phyloP scores from a whole-genome alignment of 371 early-diverging fungal species.

The Paraphysoderma sedebokerense region DNA sequence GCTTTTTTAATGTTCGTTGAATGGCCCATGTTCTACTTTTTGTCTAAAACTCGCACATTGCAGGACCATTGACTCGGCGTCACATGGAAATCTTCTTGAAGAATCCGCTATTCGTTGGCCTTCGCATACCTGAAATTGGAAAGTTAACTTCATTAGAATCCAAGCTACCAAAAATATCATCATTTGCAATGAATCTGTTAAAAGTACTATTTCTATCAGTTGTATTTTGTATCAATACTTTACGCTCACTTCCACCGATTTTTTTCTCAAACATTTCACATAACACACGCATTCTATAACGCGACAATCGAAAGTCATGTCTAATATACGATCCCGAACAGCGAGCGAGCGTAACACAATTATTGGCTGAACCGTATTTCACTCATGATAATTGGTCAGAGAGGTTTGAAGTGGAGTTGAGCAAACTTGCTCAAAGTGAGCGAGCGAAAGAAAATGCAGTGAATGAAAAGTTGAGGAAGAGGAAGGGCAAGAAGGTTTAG shows the following conservation, averaged over 20 bases:
- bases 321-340: constrained; percentile 34
- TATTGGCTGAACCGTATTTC: constrained; percentile 31
- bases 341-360: constrained; percentile 24
- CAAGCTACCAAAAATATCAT: constrained; percentile 17
- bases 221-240: constrained; percentile 2
- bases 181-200: constrained; percentile 24
- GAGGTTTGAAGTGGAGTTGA: constrained; percentile 22
- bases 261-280: background rate
- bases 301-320: constrained; percentile 12
- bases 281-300: background rate
- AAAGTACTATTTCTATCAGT: constrained; percentile 9
- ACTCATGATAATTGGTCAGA: constrained; percentile 23
- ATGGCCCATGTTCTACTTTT: background rate
- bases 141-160: constrained; percentile 24
- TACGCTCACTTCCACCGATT: too few species aligned
- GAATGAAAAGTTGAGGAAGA: too few species aligned
- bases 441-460: constrained; percentile 21
- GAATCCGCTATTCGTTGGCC: constrained; percentile 33
- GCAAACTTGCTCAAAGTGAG: constrained; percentile 21
- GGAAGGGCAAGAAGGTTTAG: too few species aligned
- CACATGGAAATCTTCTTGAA: constrained; percentile 30
- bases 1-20: constrained; percentile 8
- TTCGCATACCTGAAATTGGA: constrained; percentile 26
- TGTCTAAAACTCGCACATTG: background rate
- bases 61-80: constrained; percentile 25